Conservation (phyloP, 2,329 filamentous ascomycete genomes). For the Fusarium falciforme region DNA sequence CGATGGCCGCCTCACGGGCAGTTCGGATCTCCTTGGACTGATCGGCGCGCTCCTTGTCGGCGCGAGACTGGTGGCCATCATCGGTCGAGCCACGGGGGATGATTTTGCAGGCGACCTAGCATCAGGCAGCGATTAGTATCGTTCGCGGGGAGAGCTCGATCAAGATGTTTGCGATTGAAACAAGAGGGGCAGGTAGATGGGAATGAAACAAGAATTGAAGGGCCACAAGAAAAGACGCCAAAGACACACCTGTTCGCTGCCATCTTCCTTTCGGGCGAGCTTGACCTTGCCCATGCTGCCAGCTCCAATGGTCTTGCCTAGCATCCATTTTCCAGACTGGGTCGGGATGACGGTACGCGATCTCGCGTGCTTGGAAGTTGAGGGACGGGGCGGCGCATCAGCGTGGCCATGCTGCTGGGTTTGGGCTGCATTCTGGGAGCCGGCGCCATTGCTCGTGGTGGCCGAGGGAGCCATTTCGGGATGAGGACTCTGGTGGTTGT, state of each 20-base stretch:
- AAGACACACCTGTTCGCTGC: conserved; percentile 83
- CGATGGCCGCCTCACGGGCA: conserved; percentile 94
- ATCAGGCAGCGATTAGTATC: conserved; percentile 25
- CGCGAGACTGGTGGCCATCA: conserved; percentile 77
- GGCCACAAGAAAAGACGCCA: not conserved
- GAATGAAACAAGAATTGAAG: not conserved
- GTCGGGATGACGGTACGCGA: conserved; percentile 88
- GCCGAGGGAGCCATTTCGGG: conserved; percentile 64
- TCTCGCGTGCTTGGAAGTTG: conserved; percentile 63
- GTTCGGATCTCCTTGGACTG: conserved; percentile 97
- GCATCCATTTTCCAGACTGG: conserved; percentile 89
- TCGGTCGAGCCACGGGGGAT: conserved; percentile 91
- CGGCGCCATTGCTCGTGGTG: conserved; percentile 64
- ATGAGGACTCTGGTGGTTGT: conserved; percentile 47
- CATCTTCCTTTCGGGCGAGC: conserved; percentile 89
- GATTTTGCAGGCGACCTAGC: conserved; percentile 91
- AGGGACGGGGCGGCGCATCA: conserved; percentile 51
- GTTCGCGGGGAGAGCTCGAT: conserved; percentile 10
- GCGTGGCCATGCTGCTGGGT: conserved; percentile 47
- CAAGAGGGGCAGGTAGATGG: conserved; percentile 26
- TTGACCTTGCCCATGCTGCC: conserved; percentile 99
- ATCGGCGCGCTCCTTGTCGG: conserved; percentile 88
- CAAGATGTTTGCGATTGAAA: conserved; percentile 3
- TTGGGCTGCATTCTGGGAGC: conserved; percentile 63
- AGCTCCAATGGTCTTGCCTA: conserved; percentile 96